phyloP scores from a whole-genome alignment of 352 stramenopile genomes.

The Globisporangium irregulare region DNA sequence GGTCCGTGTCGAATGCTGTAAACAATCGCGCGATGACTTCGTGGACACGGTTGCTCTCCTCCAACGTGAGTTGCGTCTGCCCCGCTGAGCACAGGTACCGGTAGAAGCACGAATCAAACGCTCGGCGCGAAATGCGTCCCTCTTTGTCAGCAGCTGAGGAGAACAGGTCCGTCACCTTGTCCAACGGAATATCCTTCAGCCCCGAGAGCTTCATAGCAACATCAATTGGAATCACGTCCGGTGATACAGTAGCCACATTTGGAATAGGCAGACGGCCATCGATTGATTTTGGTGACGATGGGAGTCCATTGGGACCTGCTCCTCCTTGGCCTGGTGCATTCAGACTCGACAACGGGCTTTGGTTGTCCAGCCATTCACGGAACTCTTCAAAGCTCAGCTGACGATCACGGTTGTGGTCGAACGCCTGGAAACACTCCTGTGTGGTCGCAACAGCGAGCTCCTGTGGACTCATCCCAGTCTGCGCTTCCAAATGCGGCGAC shows the following conservation, averaged over 20 bases:
- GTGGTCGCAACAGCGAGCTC: conserved; percentile 76
- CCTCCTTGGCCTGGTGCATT: not conserved
- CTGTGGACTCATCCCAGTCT: conserved; percentile 51
- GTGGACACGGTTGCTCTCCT: conserved; percentile 57
- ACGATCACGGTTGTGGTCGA: conserved; percentile 74
- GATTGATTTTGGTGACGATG: not conserved
- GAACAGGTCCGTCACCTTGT: conserved; percentile 65
- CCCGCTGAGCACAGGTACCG: conserved; percentile 49
- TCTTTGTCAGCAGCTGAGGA: conserved; percentile 38
- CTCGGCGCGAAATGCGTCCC: conserved; percentile 56
- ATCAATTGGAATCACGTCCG: conserved; percentile 52
- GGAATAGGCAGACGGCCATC: not conserved
- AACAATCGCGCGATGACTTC: conserved; percentile 78
- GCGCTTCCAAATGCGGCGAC: conserved; percentile 50
- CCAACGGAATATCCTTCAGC: conserved; percentile 53
- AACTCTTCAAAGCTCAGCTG: conserved; percentile 85
- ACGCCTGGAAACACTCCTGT: conserved; percentile 69
- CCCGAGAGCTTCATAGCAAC: conserved; percentile 71
- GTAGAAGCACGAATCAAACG: conserved; percentile 79
- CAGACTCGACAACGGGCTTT: conserved; percentile 29
- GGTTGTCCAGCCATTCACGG: conserved; percentile 62
- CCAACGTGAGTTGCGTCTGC: conserved; percentile 29
- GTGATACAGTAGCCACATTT: conserved; percentile 13
- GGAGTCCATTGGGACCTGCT: not conserved
- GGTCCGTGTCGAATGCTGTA: conserved; percentile 71